Percentiles rank a stretch among this genome's conserved stretches.
These are phyloP conservation scores for Stephania japonica DNA, from an alignment of 164 flowering plant genomes.

Conservation along the genomic window DNA sequence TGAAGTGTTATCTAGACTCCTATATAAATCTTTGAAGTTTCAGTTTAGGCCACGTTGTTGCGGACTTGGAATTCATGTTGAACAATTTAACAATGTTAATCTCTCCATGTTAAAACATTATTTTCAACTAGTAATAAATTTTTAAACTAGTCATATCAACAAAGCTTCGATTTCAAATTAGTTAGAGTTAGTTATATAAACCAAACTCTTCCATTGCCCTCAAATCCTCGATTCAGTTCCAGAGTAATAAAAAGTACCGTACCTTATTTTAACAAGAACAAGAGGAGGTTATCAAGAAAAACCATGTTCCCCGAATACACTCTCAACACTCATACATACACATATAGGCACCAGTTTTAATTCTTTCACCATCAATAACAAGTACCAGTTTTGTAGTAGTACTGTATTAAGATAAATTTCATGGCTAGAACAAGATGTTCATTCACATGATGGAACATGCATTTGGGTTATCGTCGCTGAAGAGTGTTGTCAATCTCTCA, in stretches of 20 bases:
- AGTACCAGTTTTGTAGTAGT: background rate
- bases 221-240: background rate
- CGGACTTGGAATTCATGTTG: too few relatives aligned
- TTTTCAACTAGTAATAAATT: too few relatives aligned
- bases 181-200: too few relatives aligned
- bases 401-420: background rate
- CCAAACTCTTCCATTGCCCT: too few relatives aligned
- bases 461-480: constrained; percentile 71
- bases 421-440: background rate
- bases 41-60: too few relatives aligned
- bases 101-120: too few relatives aligned
- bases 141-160: too few relatives aligned
- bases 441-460: constrained; percentile 67
- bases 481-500: constrained; percentile 35
- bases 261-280: background rate
- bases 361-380: background rate
- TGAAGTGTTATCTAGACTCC: too few relatives aligned
- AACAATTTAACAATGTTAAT: too few relatives aligned
- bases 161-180: too few relatives aligned
- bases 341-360: background rate
- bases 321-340: background rate
- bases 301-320: background rate
- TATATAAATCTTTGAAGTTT: too few relatives aligned
- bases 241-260: background rate
- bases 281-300: background rate